Percentiles rank a stretch among this genome's conserved stretches.
These are phyloP conservation scores for Comarum palustre DNA, from an alignment of 306 rosid genomes.

Conservation along the genomic window DNA sequence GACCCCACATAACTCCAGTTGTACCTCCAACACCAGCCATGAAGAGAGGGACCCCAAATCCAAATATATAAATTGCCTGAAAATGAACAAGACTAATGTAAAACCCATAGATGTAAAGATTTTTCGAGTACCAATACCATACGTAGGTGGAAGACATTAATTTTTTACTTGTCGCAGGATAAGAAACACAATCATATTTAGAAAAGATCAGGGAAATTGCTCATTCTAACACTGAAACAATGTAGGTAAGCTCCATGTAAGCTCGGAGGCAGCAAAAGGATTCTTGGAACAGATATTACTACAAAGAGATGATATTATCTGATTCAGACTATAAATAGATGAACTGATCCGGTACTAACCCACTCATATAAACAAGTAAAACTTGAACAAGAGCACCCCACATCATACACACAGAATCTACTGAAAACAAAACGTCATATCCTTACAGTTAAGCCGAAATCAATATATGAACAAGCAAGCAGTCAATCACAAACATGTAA, in stretches of 20 bases:
- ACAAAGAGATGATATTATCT: neutral
- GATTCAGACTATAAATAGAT: neutral
- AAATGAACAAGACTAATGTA: neutral
- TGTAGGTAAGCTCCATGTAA: neutral
- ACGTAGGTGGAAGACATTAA: neutral
- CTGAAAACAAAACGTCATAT: neutral
- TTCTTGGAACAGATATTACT: neutral
- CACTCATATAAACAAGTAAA: neutral
- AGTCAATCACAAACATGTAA: neutral
- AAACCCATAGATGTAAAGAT: neutral
- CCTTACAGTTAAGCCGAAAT: no score
- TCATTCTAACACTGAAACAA: neutral
- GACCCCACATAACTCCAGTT: conserved; percentile 49
- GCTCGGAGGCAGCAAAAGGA: neutral
- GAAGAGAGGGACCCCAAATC: conserved; percentile 70
- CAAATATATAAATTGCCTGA: conserved; percentile 69
- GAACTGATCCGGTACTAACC: neutral
- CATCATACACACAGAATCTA: neutral
- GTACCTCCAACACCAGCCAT: conserved; percentile 33
- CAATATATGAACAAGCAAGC: neutral
- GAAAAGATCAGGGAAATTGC: neutral
- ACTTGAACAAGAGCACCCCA: neutral
- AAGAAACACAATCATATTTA: no score
- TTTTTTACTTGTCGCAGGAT: no score
- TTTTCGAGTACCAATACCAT: neutral